Percentiles rank a stretch among this genome's conserved stretches.
phyloP scores from a whole-genome alignment of 1,139 yeast genomes.

The Sugiyamaella sp. region DNA sequence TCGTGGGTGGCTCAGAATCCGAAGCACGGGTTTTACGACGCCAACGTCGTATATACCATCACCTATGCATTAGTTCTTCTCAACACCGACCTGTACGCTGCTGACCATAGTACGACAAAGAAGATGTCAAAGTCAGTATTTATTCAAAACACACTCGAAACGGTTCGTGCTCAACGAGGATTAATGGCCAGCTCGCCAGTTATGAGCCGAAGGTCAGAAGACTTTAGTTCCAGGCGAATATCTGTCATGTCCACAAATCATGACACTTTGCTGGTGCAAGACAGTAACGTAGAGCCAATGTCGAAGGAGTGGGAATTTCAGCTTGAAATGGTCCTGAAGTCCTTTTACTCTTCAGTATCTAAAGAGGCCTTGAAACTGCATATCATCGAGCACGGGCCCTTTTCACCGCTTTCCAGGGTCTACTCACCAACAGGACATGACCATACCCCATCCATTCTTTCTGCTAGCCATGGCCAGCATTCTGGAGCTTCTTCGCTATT shows the following conservation, averaged over 20 bases:
- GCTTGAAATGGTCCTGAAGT: constrained; percentile 34
- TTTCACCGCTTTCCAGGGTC: constrained; percentile 15
- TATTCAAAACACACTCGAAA: constrained; percentile 36
- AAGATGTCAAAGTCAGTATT: constrained; percentile 43
- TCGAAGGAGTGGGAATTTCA: constrained; percentile 38
- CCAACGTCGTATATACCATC: constrained; percentile 69
- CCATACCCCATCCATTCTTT: constrained; percentile 27
- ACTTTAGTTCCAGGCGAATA: constrained; percentile 3
- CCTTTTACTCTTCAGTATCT: constrained; percentile 36
- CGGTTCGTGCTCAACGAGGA: constrained; percentile 30
- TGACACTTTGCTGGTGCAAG: constrained; percentile 34
- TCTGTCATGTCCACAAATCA: constrained; percentile 6
- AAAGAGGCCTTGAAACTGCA: constrained; percentile 38
- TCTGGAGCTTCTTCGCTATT: constrained; percentile 30
- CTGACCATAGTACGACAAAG: constrained; percentile 40
- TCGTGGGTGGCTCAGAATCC: constrained; percentile 62
- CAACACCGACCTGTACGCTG: constrained; percentile 50
- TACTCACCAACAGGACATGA: constrained; percentile 18
- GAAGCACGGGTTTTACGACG: constrained; percentile 52
- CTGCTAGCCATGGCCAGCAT: constrained; percentile 12
- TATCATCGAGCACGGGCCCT: constrained; percentile 28
- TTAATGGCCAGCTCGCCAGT: constrained; percentile 10
- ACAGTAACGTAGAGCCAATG: constrained; percentile 28
- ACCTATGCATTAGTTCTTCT: constrained; percentile 71
- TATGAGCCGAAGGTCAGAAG: constrained; percentile 15